phyloP scores from a whole-genome alignment of 257 asterid genomes.

The Dorcoceras hygrometricum region DNA sequence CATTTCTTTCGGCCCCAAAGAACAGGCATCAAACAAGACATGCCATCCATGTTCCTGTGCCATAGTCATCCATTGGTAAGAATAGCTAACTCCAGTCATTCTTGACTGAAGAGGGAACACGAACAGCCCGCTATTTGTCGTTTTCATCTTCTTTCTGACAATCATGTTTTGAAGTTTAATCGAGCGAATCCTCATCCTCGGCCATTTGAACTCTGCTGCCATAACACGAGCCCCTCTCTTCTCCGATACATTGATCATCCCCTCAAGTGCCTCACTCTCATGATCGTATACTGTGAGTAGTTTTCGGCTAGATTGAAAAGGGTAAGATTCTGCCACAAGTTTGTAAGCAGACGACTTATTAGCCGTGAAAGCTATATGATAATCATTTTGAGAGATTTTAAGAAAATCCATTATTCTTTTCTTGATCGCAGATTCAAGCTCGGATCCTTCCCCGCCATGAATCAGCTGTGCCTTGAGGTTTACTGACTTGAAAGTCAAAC shows the following conservation, averaged over 20 bases:
- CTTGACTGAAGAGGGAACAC: conserved; percentile 94
- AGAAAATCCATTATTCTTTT: conserved; percentile 70
- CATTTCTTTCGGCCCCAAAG: conserved; percentile 87
- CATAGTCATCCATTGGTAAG: conserved; percentile 86
- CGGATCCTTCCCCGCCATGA: conserved; percentile 56
- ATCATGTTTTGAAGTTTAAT: conserved; percentile 51
- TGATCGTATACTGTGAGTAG: conserved; percentile 82
- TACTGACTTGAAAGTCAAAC: conserved; percentile 52
- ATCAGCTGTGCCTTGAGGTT: conserved; percentile 66
- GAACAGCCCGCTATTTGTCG: conserved; percentile 55
- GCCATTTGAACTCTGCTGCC: conserved; percentile 93
- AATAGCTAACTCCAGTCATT: conserved; percentile 70
- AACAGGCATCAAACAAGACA: conserved; percentile 82
- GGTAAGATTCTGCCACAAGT: conserved; percentile 80
- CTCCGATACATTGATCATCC: conserved; percentile 54
- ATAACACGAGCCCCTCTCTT: conserved; percentile 60
- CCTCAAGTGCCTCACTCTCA: conserved; percentile 69
- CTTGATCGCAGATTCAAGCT: conserved; percentile 61
- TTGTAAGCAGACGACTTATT: conserved; percentile 81
- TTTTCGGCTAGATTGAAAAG: conserved; percentile 51
- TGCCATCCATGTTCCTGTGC: conserved; percentile 96
- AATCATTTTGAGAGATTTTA: conserved; percentile 57
- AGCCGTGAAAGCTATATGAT: conserved; percentile 75
- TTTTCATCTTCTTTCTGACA: conserved; percentile 41
- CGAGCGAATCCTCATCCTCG: conserved; percentile 64